A percentile compares a stretch with the other conserved stretches of the same genome.
Conservation (phyloP, 345 rosid species). For the Rhodamnia argentea region DNA sequence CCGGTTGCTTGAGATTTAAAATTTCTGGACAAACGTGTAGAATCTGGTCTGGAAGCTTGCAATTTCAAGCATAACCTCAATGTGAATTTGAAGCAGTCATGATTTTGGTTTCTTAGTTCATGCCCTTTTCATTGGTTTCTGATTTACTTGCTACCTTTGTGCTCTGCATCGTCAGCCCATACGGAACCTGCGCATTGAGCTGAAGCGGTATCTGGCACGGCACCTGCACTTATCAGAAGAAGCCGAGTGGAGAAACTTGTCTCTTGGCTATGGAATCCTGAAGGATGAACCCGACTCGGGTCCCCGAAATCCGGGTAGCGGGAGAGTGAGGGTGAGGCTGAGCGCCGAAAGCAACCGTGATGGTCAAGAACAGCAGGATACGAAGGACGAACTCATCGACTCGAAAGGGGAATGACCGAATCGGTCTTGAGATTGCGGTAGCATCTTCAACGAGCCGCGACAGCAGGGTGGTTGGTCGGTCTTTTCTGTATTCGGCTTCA, state of each 20-base stretch:
- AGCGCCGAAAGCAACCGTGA: background rate
- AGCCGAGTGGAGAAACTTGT: conserved; percentile 5
- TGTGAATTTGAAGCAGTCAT: background rate
- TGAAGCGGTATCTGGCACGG: conserved; percentile 4
- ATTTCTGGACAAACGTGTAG: too few species aligned
- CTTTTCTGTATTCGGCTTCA: background rate
- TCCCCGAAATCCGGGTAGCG: background rate
- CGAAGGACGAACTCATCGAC: background rate
- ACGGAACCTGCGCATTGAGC: conserved; percentile 3
- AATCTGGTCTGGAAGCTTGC: background rate
- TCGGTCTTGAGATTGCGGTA: background rate
- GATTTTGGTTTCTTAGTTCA: background rate
- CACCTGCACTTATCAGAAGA: background rate
- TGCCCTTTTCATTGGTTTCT: background rate
- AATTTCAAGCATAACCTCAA: background rate
- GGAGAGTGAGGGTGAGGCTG: background rate
- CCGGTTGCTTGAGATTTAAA: too few species aligned
- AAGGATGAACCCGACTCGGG: background rate
- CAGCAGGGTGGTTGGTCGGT: background rate
- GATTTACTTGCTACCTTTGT: background rate
- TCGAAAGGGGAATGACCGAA: background rate
- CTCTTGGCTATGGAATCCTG: conserved; percentile 1
- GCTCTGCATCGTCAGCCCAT: background rate
- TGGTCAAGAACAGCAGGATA: background rate
- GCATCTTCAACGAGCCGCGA: background rate